Evolutionary conservation across 441 rosid genomes (phyloP).

Genomic region (Erysimum pusillum): DNA sequence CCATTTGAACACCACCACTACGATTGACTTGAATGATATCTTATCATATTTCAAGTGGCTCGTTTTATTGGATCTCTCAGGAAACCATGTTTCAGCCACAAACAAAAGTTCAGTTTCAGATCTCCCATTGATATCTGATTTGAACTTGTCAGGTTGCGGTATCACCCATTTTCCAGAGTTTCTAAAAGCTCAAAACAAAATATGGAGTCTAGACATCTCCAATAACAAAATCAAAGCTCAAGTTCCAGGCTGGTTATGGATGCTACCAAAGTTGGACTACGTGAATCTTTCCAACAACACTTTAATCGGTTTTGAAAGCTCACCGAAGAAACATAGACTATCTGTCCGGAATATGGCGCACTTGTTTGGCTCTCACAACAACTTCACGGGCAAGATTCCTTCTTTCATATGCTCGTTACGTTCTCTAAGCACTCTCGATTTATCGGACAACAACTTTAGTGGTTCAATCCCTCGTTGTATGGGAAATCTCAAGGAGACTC

Average conservation of each 20-base stretch:
- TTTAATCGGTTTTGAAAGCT: slow-evolving; percentile 4
- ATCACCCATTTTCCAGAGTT: slow-evolving; percentile 45
- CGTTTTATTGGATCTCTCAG: background rate
- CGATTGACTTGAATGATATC: slow-evolving; percentile 16
- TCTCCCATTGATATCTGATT: too few species aligned
- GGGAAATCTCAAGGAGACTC: background rate
- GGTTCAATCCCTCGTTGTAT: slow-evolving; percentile 57
- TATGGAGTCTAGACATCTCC: slow-evolving; percentile 54
- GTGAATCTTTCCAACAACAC: slow-evolving; percentile 58
- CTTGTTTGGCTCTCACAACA: slow-evolving; percentile 46
- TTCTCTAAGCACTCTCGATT: slow-evolving; percentile 48
- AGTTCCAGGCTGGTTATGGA: slow-evolving; percentile 61
- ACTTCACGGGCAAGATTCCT: slow-evolving; percentile 45
- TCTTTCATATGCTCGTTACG: slow-evolving; percentile 46
- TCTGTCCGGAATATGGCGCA: too few species aligned
- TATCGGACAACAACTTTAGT: slow-evolving; percentile 50
- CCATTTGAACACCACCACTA: slow-evolving; percentile 44
- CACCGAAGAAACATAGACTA: fast-evolving
- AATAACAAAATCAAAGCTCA: slow-evolving; percentile 49
- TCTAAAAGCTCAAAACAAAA: background rate
- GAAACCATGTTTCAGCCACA: background rate
- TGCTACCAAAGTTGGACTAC: fast-evolving
- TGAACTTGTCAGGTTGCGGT: too few species aligned
- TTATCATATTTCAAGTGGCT: slow-evolving; percentile 34
- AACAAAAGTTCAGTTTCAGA: background rate